Conservation (phyloP, 2,329 filamentous ascomycete genomes). For the Colletotrichum costaricense region DNA sequence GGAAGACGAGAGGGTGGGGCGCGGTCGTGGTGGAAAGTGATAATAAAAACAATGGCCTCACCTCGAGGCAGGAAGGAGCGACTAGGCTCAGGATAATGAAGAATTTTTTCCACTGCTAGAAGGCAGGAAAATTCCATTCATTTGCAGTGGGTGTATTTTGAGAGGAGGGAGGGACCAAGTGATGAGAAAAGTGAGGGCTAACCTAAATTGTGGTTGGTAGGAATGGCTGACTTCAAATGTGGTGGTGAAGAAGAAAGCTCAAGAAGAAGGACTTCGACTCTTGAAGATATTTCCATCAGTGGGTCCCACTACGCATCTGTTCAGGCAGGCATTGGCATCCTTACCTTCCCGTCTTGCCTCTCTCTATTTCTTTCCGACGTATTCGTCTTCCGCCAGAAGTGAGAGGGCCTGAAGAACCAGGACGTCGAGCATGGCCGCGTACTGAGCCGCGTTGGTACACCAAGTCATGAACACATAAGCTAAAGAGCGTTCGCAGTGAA, state of each 20-base stretch:
- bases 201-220: not conserved
- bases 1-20: not conserved
- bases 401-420: too few species aligned
- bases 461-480: not conserved
- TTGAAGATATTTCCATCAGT: not conserved
- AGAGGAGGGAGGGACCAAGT: not conserved
- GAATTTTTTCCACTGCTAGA: not conserved
- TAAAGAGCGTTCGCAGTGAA: not conserved
- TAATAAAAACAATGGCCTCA: not conserved
- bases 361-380: not conserved
- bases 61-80: not conserved
- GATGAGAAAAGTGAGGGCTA: not conserved
- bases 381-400: not conserved
- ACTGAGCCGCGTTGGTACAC: too few species aligned
- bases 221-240: not conserved
- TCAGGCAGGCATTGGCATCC: not conserved
- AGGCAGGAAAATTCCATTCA: rapidly evolving
- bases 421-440: not conserved
- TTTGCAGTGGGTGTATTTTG: not conserved
- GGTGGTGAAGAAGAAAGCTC: not conserved
- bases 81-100: not conserved
- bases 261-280: not conserved
- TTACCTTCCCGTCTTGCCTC: not conserved
- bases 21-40: not conserved
- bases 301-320: not conserved